These are phyloP conservation scores for Erythrophleum fordii DNA, from an alignment of 306 rosid genomes.

Conservation along the genomic window DNA sequence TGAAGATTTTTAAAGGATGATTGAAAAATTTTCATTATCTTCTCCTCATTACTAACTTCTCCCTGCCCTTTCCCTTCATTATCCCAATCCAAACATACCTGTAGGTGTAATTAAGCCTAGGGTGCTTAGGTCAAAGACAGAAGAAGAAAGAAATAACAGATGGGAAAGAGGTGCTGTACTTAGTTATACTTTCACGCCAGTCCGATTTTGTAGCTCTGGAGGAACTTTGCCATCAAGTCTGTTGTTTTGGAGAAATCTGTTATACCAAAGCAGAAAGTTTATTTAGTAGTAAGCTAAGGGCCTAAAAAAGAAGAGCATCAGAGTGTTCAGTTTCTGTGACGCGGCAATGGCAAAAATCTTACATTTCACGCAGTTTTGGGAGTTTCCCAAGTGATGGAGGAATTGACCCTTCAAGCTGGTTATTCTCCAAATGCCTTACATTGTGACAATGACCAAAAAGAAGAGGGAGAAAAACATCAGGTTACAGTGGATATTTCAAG, in stretches of 20 bases:
- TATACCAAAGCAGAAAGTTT: neutral
- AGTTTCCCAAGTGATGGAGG: conserved; percentile 59
- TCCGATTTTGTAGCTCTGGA: conserved; percentile 16
- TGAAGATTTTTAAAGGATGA: neutral
- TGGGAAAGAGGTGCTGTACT: conserved; percentile 29
- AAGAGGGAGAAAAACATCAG: conserved; percentile 16
- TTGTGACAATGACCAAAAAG: conserved; percentile 22
- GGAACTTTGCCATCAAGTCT: conserved; percentile 43
- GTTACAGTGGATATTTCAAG: conserved; percentile 22
- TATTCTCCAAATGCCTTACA: conserved; percentile 80
- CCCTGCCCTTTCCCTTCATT: neutral
- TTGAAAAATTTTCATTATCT: neutral
- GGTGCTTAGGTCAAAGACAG: neutral
- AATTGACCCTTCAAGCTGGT: conserved; percentile 70
- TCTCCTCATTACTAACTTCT: neutral
- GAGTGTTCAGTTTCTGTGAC: neutral
- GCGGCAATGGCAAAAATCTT: conserved; percentile 43
- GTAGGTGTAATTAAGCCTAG: neutral
- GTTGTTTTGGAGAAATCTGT: conserved; percentile 55
- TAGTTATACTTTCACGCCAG: conserved; percentile 45
- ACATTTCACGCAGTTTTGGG: conserved; percentile 66
- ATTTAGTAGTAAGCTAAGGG: neutral
- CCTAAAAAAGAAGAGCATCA: neutral
- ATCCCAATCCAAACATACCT: neutral
- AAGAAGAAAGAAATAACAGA: neutral